phyloP scores from a whole-genome alignment of 192 early-diverging fungal genomes.

The Umbelopsis vinacea region DNA sequence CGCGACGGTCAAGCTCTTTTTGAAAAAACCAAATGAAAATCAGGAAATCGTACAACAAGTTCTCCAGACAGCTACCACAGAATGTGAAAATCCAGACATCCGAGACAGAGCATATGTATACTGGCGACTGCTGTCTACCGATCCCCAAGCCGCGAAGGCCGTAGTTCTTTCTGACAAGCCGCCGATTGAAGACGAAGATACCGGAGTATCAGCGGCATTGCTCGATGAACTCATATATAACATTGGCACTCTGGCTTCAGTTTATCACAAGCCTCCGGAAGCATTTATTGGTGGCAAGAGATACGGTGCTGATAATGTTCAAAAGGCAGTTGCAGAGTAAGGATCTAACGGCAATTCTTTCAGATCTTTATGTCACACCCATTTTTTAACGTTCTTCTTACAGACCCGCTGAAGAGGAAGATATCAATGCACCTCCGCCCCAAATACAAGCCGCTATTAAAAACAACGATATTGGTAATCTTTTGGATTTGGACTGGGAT shows the following conservation, averaged over 20 bases:
- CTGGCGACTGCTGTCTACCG: constrained; percentile 94
- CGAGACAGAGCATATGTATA: constrained; percentile 97
- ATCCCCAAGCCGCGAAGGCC: constrained; percentile 90
- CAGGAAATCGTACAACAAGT: constrained; percentile 89
- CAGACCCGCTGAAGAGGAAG: constrained; percentile 57
- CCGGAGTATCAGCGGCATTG: constrained; percentile 68
- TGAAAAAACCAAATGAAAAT: constrained; percentile 84
- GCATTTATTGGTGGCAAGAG: constrained; percentile 72
- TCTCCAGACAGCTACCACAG: constrained; percentile 86
- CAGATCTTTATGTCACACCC: too few relatives aligned
- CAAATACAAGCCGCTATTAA: constrained; percentile 50
- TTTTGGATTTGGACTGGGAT: constrained; percentile 76
- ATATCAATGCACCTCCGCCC: constrained; percentile 42
- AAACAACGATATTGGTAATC: constrained; percentile 64
- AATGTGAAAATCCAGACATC: constrained; percentile 93
- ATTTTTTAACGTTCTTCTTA: too few relatives aligned
- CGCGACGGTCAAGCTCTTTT: constrained; percentile 91
- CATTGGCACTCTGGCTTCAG: constrained; percentile 88
- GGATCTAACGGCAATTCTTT: constrained; percentile 12
- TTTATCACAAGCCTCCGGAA: constrained; percentile 91
- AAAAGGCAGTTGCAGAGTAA: constrained; percentile 54
- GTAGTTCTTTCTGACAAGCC: constrained; percentile 92
- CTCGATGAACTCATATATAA: constrained; percentile 88
- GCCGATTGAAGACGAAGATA: constrained; percentile 73
- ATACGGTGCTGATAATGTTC: constrained; percentile 62